Evolutionary conservation across 306 rosid genomes (phyloP).

Genomic region (Neltuma alba): DNA sequence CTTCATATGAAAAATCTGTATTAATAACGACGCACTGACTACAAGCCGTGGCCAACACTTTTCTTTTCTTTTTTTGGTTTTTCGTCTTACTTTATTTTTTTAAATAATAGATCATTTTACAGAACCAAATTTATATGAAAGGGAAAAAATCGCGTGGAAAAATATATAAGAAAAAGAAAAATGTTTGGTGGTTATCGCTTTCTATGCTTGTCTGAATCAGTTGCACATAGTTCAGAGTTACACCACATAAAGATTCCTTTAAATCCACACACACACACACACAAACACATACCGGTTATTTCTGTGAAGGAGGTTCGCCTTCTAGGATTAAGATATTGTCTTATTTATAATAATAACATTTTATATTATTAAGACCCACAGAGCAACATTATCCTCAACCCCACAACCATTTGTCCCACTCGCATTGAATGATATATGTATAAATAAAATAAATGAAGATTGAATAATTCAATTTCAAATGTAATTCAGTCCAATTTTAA

Average conservation of each 20-base stretch:
- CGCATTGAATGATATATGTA: neutral
- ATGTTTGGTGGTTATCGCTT: neutral
- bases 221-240: neutral
- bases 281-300: neutral
- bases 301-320: neutral
- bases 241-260: slow-evolving; percentile 4
- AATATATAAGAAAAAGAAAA: neutral
- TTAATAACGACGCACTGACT: neutral
- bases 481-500: neutral
- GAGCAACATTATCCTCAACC: neutral
- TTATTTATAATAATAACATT: neutral
- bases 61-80: neutral
- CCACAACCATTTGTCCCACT: neutral
- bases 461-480: neutral
- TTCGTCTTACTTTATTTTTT: neutral
- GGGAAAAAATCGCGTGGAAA: neutral
- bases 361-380: neutral
- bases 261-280: neutral
- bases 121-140: neutral
- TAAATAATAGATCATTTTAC: neutral
- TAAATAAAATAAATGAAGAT: neutral
- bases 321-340: neutral
- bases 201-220: neutral
- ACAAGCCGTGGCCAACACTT: too few species aligned
- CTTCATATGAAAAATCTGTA: neutral